phyloP scores from a whole-genome alignment of 352 stramenopile species.

The Phytophthora capsici region DNA sequence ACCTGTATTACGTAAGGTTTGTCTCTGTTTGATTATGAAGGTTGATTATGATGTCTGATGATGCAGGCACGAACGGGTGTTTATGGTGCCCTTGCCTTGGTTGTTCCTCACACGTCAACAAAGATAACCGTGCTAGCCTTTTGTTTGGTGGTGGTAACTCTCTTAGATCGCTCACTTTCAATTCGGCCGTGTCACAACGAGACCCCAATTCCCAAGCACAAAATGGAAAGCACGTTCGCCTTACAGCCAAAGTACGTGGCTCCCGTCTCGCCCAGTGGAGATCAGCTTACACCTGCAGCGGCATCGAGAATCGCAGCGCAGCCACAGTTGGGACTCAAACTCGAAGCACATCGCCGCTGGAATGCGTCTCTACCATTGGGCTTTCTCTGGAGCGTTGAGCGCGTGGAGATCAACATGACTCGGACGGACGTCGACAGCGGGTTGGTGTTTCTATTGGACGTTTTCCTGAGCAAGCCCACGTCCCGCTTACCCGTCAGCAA shows the following conservation, averaged over 20 bases:
- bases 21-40: too few species aligned
- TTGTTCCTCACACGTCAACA: too few species aligned
- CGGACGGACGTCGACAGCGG: constrained; percentile 19
- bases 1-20: too few species aligned
- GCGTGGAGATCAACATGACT: constrained; percentile 49
- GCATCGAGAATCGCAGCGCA: constrained; percentile 1
- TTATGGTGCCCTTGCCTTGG: too few species aligned
- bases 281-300: constrained; percentile 1
- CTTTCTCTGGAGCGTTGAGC: constrained; percentile 51
- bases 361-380: constrained; percentile 28
- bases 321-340: constrained; percentile 20
- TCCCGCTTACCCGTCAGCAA: constrained; percentile 35
- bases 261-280: constrained; percentile 12
- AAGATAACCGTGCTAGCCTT: too few species aligned
- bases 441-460: constrained; percentile 53
- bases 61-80: too few species aligned
- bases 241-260: constrained; percentile 18
- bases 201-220: background rate
- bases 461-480: constrained; percentile 40
- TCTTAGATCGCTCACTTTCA: constrained; percentile 6
- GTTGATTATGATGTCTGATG: too few species aligned
- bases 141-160: too few species aligned
- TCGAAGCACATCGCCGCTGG: constrained; percentile 41
- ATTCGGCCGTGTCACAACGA: background rate
- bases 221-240: background rate